These are phyloP conservation scores for Rhynchospora tenuis DNA, from an alignment of 176 grass and related monocot genomes.

Conservation along the genomic window DNA sequence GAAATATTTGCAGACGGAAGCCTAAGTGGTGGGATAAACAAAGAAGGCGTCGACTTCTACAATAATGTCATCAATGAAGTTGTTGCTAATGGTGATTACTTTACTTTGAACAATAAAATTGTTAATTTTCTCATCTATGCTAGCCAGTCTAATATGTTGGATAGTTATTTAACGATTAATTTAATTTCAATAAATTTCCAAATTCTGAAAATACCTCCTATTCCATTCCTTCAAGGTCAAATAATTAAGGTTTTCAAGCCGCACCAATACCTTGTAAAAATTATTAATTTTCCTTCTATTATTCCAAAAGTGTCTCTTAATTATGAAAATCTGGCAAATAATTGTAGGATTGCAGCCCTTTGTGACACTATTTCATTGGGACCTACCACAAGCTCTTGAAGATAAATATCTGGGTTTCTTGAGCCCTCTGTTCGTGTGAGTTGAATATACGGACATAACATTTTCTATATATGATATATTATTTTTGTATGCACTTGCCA, in stretches of 20 bases:
- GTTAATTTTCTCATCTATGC: background rate
- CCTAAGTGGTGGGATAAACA: no score
- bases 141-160: background rate
- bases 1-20: slow-evolving; percentile 30
- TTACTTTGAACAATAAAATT: no score
- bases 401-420: slow-evolving; percentile 46
- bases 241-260: background rate
- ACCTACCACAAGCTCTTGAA: slow-evolving; percentile 38
- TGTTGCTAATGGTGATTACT: no score
- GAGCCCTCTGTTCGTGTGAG: slow-evolving; percentile 23
- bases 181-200: background rate
- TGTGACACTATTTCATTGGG: slow-evolving; percentile 57
- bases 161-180: background rate
- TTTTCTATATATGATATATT: no score
- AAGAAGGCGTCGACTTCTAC: no score
- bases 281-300: background rate
- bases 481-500: no score
- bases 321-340: background rate
- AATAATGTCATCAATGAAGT: no score
- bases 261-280: no score
- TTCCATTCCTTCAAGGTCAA: background rate
- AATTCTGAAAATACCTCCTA: background rate
- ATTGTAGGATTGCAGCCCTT: slow-evolving; percentile 41
- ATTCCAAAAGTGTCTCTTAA: background rate
- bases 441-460: no score